Percentiles rank a stretch among this genome's conserved stretches.
phyloP scores from a whole-genome alignment of 108 stramenopile genomes.

The Fistulifera pelliculosa region DNA sequence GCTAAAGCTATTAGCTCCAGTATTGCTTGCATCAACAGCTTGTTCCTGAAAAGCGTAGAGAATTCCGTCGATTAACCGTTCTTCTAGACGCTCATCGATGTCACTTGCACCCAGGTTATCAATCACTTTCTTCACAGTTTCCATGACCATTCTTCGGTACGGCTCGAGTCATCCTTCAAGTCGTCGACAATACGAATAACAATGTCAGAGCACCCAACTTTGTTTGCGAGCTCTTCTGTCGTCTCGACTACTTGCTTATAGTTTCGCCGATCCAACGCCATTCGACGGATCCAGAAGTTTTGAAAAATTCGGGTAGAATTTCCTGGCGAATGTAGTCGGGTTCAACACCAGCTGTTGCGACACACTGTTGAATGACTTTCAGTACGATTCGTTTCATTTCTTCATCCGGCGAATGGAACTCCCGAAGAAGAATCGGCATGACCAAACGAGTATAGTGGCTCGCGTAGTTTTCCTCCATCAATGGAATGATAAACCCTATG shows the following conservation, averaged over 20 bases:
- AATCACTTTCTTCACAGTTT: slow-evolving; percentile 88
- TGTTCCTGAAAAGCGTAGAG: slow-evolving; percentile 99
- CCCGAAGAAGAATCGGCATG: slow-evolving; percentile 96
- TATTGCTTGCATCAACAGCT: slow-evolving; percentile 69
- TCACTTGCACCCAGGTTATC: slow-evolving; percentile 92
- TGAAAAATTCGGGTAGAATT: slow-evolving; percentile 96
- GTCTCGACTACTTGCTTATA: slow-evolving; percentile 97
- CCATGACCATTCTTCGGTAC: slow-evolving; percentile 99
- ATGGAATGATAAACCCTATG: slow-evolving; percentile 96
- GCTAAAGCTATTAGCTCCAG: slow-evolving; percentile 41
- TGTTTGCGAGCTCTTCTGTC: slow-evolving; percentile 96
- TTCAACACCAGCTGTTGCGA: slow-evolving; percentile 96
- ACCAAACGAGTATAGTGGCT: slow-evolving; percentile 97
- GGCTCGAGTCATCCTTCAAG: slow-evolving; percentile 99
- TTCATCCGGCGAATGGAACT: slow-evolving; percentile 94
- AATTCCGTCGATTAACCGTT: slow-evolving; percentile 96
- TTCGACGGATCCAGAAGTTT: slow-evolving; percentile 98
- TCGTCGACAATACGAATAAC: slow-evolving; percentile 94
- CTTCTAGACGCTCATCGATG: slow-evolving; percentile 94
- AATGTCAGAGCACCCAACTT: slow-evolving; percentile 95
- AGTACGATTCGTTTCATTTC: slow-evolving; percentile 98
- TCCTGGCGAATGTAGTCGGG: slow-evolving; percentile 94
- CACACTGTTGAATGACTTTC: slow-evolving; percentile 98
- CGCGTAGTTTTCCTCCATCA: slow-evolving; percentile 99
- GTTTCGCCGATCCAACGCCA: slow-evolving; percentile 96